A percentile compares a stretch with the other conserved stretches of the same genome.
These are phyloP conservation scores for Aspergillus tubingensis DNA, from an alignment of 2,329 filamentous ascomycete genomes.

Conservation along the genomic window DNA sequence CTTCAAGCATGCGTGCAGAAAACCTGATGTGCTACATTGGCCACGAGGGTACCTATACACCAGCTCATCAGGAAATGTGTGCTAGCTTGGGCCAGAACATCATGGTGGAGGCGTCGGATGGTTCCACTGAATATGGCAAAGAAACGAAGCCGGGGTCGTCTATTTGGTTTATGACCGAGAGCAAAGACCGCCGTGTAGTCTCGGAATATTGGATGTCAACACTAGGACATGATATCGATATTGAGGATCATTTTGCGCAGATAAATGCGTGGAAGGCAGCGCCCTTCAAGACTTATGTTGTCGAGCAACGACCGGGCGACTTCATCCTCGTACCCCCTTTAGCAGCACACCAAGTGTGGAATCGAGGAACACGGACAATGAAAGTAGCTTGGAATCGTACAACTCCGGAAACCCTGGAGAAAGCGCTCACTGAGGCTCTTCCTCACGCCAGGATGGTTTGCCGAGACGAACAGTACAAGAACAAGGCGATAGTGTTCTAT, in stretches of 20 bases:
- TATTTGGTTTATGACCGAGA: constrained; percentile 99
- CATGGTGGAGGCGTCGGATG: constrained; percentile 86
- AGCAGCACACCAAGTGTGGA: constrained; percentile 97
- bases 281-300: constrained; percentile 87
- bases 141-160: constrained; percentile 77
- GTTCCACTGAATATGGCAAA: constrained; percentile 67
- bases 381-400: constrained; percentile 98
- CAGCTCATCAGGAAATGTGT: constrained; percentile 96
- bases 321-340: constrained; percentile 91
- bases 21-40: constrained; percentile 99
- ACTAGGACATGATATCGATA: constrained; percentile 92
- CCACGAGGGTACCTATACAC: constrained; percentile 95
- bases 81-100: constrained; percentile 95
- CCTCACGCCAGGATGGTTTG: constrained; percentile 89
- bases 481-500: constrained; percentile 92
- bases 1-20: constrained; percentile 82
- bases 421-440: constrained; percentile 83
- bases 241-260: constrained; percentile 95
- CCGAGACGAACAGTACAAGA: constrained; percentile 97
- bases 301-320: constrained; percentile 87
- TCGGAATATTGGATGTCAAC: constrained; percentile 92
- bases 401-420: constrained; percentile 83
- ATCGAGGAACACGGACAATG: constrained; percentile 90
- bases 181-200: constrained; percentile 84
- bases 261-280: constrained; percentile 94